Evolutionary conservation across 768 basidiomycete species (phyloP).

Genomic region (Phylloporus scabripes): DNA sequence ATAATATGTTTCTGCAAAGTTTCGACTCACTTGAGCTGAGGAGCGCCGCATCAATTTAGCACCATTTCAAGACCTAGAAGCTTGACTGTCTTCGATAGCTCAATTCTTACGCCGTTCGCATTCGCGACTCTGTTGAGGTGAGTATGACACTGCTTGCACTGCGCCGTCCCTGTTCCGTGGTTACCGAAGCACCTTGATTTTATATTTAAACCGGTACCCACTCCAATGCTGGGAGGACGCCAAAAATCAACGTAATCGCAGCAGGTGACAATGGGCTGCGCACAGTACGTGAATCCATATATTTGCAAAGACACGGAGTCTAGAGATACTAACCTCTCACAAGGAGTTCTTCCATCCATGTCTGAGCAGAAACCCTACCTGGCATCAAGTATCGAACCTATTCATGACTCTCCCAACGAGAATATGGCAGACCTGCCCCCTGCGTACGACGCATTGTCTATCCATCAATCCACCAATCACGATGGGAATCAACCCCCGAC

Average conservation of each 20-base stretch:
- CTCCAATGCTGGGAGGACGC: not conserved
- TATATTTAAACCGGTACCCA: too few species aligned
- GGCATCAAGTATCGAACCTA: not conserved
- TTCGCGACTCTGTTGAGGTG: too few species aligned
- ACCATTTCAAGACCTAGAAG: too few species aligned
- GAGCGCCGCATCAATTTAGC: too few species aligned
- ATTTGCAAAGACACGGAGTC: not conserved
- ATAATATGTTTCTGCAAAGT: too few species aligned
- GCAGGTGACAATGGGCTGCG: not conserved
- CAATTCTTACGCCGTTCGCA: too few species aligned
- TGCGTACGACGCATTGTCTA: conserved; percentile 10
- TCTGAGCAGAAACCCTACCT: not conserved
- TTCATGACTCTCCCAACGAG: not conserved
- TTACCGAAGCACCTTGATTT: too few species aligned
- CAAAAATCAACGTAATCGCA: not conserved
- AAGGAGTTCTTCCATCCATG: not conserved
- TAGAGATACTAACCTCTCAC: too few species aligned
- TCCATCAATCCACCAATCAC: not conserved
- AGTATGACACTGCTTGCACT: too few species aligned
- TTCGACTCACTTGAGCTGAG: too few species aligned
- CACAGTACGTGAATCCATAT: not conserved
- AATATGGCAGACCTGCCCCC: conserved; percentile 7
- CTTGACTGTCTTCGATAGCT: too few species aligned
- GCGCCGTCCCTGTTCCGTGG: too few species aligned
- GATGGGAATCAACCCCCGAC: not conserved